phyloP scores from a whole-genome alignment of 2,329 filamentous ascomycete genomes.

The Fusarium marasasianum region DNA sequence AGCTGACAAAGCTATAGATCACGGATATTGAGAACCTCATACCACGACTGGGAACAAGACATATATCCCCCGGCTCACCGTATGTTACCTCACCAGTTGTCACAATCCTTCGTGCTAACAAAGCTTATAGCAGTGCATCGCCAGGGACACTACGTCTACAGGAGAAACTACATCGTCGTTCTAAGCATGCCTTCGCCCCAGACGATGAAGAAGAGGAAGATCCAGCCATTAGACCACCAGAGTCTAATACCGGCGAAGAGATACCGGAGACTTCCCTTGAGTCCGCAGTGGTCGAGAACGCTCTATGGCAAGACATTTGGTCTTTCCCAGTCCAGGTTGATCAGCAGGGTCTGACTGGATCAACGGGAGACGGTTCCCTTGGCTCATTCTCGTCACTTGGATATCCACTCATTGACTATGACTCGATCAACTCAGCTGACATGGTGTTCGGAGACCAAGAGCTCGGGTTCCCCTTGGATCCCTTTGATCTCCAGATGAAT shows the following conservation, averaged over 20 bases:
- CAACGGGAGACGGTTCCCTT: fast-evolving
- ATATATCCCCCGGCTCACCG: neutral
- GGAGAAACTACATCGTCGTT: constrained; percentile 30
- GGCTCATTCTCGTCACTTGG: neutral
- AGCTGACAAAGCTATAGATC: neutral
- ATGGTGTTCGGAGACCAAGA: constrained; percentile 19
- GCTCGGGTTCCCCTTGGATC: constrained; percentile 15
- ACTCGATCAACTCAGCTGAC: neutral
- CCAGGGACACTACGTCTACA: neutral
- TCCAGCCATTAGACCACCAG: neutral
- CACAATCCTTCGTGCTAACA: too few species aligned
- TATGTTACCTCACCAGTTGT: neutral
- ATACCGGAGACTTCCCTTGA: fast-evolving
- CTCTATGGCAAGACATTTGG: constrained; percentile 1
- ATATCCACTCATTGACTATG: constrained; percentile 3
- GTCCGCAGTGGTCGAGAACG: neutral
- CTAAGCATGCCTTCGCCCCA: constrained; percentile 29
- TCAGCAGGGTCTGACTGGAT: neutral
- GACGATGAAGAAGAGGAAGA: constrained; percentile 26
- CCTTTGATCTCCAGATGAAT: constrained; percentile 29
- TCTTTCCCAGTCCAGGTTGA: neutral
- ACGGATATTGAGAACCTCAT: constrained; percentile 23
- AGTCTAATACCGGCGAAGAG: neutral
- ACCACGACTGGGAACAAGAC: constrained; percentile 2
- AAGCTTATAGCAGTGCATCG: neutral